Conservation (phyloP, 257 asterid genomes). For the Nicotiana knightiana region DNA sequence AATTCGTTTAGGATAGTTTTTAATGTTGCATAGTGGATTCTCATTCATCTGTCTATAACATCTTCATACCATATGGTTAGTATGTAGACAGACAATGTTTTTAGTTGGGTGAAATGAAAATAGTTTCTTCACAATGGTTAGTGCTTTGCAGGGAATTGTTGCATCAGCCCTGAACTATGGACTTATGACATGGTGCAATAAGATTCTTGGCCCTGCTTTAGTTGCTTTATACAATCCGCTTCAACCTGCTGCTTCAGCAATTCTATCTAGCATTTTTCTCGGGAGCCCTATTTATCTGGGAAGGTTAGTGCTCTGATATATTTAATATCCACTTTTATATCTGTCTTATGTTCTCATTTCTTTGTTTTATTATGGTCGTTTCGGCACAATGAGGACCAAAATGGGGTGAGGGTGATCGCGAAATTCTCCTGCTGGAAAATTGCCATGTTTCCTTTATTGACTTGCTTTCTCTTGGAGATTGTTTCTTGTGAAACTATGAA, state of each 20-base stretch:
- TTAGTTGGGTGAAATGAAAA: neutral
- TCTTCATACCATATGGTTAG: neutral
- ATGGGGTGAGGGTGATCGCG: neutral
- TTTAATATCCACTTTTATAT: neutral
- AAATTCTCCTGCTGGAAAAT: neutral
- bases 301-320: conserved; percentile 38
- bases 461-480: neutral
- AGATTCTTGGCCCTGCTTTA: conserved; percentile 81
- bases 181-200: conserved; percentile 79
- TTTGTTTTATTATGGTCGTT: neutral
- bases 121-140: neutral
- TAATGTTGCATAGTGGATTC: neutral
- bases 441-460: neutral
- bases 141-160: conserved; percentile 55
- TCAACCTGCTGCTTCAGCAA: conserved; percentile 86
- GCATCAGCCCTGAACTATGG: conserved; percentile 93
- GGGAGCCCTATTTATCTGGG: conserved; percentile 96
- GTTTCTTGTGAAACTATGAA: neutral
- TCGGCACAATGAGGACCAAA: neutral
- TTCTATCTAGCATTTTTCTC: conserved; percentile 75
- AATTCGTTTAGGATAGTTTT: neutral
- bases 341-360: neutral
- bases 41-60: neutral
- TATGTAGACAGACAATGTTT: neutral
- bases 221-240: conserved; percentile 90